A percentile compares a stretch with the other conserved stretches of the same genome.
Evolutionary conservation across 2,329 filamentous ascomycete genomes (phyloP).

Genomic region (Hypoxylon sp.): DNA sequence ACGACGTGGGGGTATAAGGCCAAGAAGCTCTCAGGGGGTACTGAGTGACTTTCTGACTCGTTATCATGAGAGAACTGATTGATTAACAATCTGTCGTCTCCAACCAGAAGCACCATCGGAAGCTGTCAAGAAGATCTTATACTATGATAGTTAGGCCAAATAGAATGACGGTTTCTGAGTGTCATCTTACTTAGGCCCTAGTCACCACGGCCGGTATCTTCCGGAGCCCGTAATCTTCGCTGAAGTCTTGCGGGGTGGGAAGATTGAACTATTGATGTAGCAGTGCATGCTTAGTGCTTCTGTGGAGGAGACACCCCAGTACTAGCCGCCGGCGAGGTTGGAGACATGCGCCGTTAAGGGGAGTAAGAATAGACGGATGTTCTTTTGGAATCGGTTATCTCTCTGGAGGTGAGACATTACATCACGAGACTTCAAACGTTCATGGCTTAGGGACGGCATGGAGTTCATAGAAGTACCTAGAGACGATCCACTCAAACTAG

Average conservation of each 20-base stretch:
- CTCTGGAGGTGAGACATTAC: not conserved
- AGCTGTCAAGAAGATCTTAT: not conserved
- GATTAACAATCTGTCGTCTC: not conserved
- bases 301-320: not conserved
- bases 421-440: not conserved
- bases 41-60: constrained; percentile 2
- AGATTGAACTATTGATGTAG: constrained; percentile 4
- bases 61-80: not conserved
- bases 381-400: not conserved
- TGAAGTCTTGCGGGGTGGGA: not conserved
- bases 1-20: not conserved
- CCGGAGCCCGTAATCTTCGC: constrained; percentile 2
- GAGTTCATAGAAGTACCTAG: not conserved
- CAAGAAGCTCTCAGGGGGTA: not conserved
- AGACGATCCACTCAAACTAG: not conserved
- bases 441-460: not conserved
- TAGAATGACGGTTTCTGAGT: not conserved
- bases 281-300: constrained; percentile 1
- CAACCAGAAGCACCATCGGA: not conserved
- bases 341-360: not conserved
- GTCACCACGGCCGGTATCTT: not conserved
- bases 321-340: not conserved
- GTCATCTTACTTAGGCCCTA: not conserved
- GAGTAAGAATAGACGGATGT: not conserved
- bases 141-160: not conserved